Evolutionary conservation across 768 basidiomycete genomes (phyloP).

Genomic region (Epithele typhae): DNA sequence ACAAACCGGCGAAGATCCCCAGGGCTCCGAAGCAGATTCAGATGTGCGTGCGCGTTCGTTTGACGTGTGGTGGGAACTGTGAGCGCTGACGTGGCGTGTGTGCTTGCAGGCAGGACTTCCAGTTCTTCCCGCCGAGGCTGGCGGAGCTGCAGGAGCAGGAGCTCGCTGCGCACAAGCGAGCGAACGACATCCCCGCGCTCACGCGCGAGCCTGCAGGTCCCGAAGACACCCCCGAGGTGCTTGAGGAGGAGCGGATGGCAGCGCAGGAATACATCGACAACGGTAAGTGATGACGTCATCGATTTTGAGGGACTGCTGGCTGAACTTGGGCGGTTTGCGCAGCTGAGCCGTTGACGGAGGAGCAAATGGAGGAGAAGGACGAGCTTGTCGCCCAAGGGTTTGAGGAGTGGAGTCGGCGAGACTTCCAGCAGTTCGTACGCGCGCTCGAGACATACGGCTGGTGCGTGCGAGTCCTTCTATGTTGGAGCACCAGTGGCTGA

Average conservation of each 20-base stretch:
- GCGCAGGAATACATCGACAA: constrained; percentile 88
- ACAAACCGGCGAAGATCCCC: constrained; percentile 80
- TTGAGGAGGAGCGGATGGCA: constrained; percentile 73
- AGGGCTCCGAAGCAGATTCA: constrained; percentile 85
- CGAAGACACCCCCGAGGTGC: constrained; percentile 76
- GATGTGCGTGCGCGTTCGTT: constrained; percentile 50
- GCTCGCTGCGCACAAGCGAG: constrained; percentile 69
- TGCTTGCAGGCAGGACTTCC: constrained; percentile 79
- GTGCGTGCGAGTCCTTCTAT: constrained; percentile 35
- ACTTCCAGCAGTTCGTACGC: constrained; percentile 88
- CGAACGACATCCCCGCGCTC: constrained; percentile 64
- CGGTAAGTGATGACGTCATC: constrained; percentile 39
- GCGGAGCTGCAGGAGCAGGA: constrained; percentile 85
- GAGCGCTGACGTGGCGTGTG: neutral
- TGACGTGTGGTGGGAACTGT: neutral
- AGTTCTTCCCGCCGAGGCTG: constrained; percentile 87
- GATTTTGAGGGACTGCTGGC: neutral
- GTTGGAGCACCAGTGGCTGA: neutral
- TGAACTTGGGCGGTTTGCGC: neutral
- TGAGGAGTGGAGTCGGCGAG: constrained; percentile 86
- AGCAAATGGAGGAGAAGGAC: constrained; percentile 80
- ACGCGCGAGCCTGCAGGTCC: constrained; percentile 61
- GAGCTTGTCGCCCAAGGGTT: constrained; percentile 75
- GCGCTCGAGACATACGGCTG: constrained; percentile 80
- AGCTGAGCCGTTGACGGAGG: constrained; percentile 91